Percentiles rank a stretch among this genome's conserved stretches.
Evolutionary conservation across 257 asterid species (phyloP).

Genomic region (Paraleonurus japonicus): DNA sequence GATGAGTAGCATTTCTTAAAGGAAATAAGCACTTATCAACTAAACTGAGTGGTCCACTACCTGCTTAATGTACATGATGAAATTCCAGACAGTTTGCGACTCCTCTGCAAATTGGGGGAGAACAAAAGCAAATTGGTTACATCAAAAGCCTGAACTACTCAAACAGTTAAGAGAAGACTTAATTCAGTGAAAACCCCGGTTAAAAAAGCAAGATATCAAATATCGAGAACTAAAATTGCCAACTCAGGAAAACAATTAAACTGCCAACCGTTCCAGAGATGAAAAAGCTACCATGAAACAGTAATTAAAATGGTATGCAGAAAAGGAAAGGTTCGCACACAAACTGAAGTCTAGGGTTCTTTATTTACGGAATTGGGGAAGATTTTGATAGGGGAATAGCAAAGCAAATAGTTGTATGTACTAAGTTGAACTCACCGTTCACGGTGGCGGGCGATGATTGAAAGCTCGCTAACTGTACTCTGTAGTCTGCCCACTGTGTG

Average conservation of each 20-base stretch:
- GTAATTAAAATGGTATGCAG: neutral
- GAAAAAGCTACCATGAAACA: neutral
- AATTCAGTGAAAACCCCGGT: constrained; percentile 1
- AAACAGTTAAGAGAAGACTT: neutral
- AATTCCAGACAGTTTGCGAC: constrained; percentile 13
- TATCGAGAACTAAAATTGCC: neutral
- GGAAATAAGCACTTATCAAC: neutral
- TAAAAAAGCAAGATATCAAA: neutral
- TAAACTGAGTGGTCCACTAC: constrained; percentile 30
- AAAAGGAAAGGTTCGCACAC: neutral
- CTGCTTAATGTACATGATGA: constrained; percentile 82
- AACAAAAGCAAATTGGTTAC: constrained; percentile 6
- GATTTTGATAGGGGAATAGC: neutral
- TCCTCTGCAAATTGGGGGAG: constrained; percentile 18
- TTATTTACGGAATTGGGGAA: neutral
- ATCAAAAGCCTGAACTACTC: constrained; percentile 9
- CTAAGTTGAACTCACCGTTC: neutral
- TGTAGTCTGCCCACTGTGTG: neutral
- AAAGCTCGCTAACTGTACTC: neutral
- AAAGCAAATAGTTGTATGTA: neutral
- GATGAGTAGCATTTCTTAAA: neutral
- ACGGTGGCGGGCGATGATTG: neutral
- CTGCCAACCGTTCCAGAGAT: neutral
- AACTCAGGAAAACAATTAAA: neutral
- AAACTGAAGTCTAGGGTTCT: neutral